phyloP scores from a whole-genome alignment of 495 filamentous ascomycete species.

The Xylaria acuta region DNA sequence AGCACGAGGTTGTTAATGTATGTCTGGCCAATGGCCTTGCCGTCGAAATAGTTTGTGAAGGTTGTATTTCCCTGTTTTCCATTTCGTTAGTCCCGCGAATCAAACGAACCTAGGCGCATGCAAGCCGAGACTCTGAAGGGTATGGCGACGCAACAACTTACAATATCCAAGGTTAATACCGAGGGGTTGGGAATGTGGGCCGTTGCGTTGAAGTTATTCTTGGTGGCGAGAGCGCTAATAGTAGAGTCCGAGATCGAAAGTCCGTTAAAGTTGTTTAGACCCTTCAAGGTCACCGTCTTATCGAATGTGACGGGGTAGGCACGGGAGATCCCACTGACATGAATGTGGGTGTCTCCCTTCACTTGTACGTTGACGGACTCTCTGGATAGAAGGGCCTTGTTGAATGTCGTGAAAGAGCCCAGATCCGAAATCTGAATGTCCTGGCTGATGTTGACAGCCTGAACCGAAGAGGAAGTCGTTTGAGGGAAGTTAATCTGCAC shows the following conservation, averaged over 20 bases:
- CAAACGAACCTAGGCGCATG: background rate
- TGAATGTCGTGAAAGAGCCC: conserved; percentile 64
- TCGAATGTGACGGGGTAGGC: conserved; percentile 49
- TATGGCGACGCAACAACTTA: conserved; percentile 41
- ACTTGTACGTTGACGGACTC: conserved; percentile 47
- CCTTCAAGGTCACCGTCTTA: conserved; percentile 50
- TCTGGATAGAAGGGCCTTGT: conserved; percentile 59
- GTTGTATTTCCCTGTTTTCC: conserved; percentile 66
- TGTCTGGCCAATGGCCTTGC: conserved; percentile 58
- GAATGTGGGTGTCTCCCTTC: conserved; percentile 47
- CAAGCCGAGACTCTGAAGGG: background rate
- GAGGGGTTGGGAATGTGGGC: conserved; percentile 75
- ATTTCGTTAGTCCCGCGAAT: background rate
- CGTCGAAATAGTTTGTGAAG: conserved; percentile 62
- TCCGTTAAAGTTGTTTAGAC: conserved; percentile 60
- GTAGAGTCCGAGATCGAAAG: conserved; percentile 61
- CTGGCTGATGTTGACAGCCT: conserved; percentile 63
- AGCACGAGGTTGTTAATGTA: conserved; percentile 65
- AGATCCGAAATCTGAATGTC: conserved; percentile 61
- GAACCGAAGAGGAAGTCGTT: conserved; percentile 58
- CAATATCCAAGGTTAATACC: conserved; percentile 67
- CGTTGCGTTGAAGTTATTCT: conserved; percentile 68
- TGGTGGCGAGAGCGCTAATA: conserved; percentile 51
- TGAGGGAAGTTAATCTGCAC: conserved; percentile 59
- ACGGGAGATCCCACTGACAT: conserved; percentile 46